Evolutionary conservation across 2,329 filamentous ascomycete species (phyloP), one percentile per base, ranked within the genome.

Genomic region (Knufia petricola): DNA sequence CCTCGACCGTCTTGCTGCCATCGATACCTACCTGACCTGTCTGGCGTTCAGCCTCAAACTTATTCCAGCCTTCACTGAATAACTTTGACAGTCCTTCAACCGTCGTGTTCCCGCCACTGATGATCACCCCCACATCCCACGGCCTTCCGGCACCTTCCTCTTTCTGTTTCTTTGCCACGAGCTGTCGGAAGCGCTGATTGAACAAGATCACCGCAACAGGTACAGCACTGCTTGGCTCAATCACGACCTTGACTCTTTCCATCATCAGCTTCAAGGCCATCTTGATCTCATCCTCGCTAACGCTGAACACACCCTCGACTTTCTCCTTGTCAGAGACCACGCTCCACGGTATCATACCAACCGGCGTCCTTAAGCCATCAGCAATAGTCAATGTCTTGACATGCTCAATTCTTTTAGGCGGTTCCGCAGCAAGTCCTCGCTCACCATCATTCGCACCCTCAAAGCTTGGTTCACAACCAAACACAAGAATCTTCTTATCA

Each of bases 151-250:
- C 85, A 0, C 72, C 84, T 64, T 89, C 84, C 51, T 58, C 55
- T 48, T 64, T 65, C 9, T 37, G 24, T n/a, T 42, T 34, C 30
- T 48, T 37, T 15, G 17, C 10, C 8, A 89, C 84, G 65, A 83
- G 65, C 10, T 61, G 63, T 50, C 87, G 71, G 54, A 95, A 95
- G 3, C 88, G 86, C 66, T 94, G 86, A 63, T 95, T 84, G 56
- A 79, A 95, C 56, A 96, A 68, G 46, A 81, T 82, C 6, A 86
- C 85, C 0, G 90, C 92, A 51, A 96, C 65, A 1, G 81, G 79
- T n/a, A 95, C 89, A 2, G 82, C 87, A 0, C 85, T 79, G 65
- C 84, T 89, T 19, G 90, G 90, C 73, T 96, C 90, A 10, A 95
- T 81, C 19, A 95, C 80, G 40, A 94, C 69, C 77, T 96, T 95